Evolutionary conservation across 2,329 filamentous ascomycete genomes (phyloP), one percentile per base, ranked within the genome.

Genomic region (Ilyonectria mors-panacis): DNA sequence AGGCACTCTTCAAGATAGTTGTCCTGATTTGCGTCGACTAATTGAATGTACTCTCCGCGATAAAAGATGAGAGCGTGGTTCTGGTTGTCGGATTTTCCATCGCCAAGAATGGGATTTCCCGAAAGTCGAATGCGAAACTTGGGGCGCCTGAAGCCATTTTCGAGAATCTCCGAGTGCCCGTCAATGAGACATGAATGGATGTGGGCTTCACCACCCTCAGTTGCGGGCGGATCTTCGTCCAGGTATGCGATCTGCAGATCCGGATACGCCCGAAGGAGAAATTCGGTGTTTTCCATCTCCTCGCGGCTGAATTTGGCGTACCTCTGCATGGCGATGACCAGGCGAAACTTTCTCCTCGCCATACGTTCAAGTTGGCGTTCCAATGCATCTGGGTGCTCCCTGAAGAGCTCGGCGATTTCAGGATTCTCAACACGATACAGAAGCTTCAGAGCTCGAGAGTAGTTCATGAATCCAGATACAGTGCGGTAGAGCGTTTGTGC

Each of bases 241-340:
- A 99, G 87, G 78, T 99, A 99, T 17, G 96, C 95, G 77, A 99
- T 98, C 80, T 99, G 96, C 33, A 99, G 88, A 79, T 99, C 96
- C 0, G 96, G 96, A 77, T 99, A 99, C 9, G 96, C 96, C 75
- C 96, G 94, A 67, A 99, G 93, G 69, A 99, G 84, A 85, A 99
- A 99, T 80, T 99, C 96, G 51, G 96, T 95, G 82, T 99, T 99
- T 82, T 99, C 96, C 86, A 97, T 97, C 84, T 99, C 96, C 78
- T 99, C 96, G 85, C 98, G 98, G 86, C 95, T 97, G 87, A 99
- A 99, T 82, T 99, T 99, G 80, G 96, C 94, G 79, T 95, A 99
- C 74, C 96, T 93, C 83, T 99, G 96, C 96, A 99, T 99, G 6
- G 96, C 98, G n/a, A 99, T 95, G 70, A 92, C 89, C 66, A 99